A percentile compares a stretch with the other conserved stretches of the same genome.
phyloP scores from a whole-genome alignment of 2,329 filamentous ascomycete species.

The Pezicula radicicola region DNA sequence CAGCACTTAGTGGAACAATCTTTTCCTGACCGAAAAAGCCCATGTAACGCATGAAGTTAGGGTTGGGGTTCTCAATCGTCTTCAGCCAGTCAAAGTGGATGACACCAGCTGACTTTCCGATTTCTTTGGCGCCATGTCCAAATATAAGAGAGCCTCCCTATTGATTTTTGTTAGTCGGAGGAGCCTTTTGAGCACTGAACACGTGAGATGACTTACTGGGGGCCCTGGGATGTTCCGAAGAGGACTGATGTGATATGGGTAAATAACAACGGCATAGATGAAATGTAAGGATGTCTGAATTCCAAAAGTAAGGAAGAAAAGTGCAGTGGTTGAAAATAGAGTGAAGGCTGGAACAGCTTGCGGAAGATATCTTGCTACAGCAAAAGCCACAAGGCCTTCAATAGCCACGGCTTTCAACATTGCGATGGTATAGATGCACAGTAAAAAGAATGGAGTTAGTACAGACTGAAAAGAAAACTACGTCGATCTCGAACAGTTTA shows the following conservation, averaged over 20 bases:
- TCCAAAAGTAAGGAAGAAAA: not conserved
- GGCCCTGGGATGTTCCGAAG: constrained; percentile 3
- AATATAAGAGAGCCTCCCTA: not conserved
- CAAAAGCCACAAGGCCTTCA: not conserved
- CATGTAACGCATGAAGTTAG: not conserved
- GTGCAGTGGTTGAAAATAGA: not conserved
- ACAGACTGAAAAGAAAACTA: too few species aligned
- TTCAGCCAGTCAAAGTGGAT: not conserved
- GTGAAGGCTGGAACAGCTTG: not conserved
- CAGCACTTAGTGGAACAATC: not conserved
- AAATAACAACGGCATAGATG: constrained; percentile 2
- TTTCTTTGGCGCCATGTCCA: constrained; percentile 1
- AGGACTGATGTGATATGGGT: constrained; percentile 2
- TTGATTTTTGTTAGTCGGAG: not conserved
- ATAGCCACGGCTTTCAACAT: not conserved
- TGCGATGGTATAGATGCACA: not conserved
- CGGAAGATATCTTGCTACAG: not conserved
- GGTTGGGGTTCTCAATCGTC: not conserved
- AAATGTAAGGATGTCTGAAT: not conserved
- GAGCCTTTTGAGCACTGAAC: not conserved
- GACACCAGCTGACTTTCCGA: not conserved
- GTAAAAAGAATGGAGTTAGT: not conserved
- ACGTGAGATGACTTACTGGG: not conserved
- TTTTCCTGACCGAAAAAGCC: not conserved
- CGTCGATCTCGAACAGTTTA: too few species aligned